Percentiles rank a stretch among this genome's conserved stretches.
Conservation (phyloP, 257 asterid species). For the Penstemon barbatus region DNA sequence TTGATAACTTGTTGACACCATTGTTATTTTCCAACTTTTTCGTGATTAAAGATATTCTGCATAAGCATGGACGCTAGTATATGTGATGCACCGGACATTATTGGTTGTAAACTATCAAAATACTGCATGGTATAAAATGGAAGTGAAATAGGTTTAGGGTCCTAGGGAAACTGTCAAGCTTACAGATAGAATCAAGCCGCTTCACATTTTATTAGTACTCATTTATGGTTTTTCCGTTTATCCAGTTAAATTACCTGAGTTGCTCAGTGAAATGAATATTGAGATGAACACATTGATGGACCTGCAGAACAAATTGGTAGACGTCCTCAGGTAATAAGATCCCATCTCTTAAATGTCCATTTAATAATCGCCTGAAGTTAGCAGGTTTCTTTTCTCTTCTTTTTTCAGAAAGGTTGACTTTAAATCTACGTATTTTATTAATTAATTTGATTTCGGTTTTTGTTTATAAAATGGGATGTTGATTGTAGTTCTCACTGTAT, state of each 20-base stretch:
- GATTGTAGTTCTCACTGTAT: background rate
- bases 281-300: slow-evolving; percentile 46
- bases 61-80: too few species aligned
- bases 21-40: too few species aligned
- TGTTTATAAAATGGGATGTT: too few species aligned
- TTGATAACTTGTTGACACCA: too few species aligned
- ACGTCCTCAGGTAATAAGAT: slow-evolving; percentile 55
- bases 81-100: background rate
- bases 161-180: background rate
- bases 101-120: background rate
- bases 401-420: too few species aligned
- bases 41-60: too few species aligned
- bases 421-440: too few species aligned
- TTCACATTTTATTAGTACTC: slow-evolving; percentile 8
- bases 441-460: too few species aligned
- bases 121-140: background rate
- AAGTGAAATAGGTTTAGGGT: background rate
- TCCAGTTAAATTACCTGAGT: slow-evolving; percentile 75
- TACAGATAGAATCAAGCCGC: slow-evolving; percentile 4
- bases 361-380: background rate
- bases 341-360: background rate
- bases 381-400: too few species aligned
- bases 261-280: slow-evolving; percentile 45
- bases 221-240: slow-evolving; percentile 22
- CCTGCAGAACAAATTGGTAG: slow-evolving; percentile 50